Conservation (phyloP, 2,329 filamentous ascomycete species). For the Incumbomyces delicatus region DNA sequence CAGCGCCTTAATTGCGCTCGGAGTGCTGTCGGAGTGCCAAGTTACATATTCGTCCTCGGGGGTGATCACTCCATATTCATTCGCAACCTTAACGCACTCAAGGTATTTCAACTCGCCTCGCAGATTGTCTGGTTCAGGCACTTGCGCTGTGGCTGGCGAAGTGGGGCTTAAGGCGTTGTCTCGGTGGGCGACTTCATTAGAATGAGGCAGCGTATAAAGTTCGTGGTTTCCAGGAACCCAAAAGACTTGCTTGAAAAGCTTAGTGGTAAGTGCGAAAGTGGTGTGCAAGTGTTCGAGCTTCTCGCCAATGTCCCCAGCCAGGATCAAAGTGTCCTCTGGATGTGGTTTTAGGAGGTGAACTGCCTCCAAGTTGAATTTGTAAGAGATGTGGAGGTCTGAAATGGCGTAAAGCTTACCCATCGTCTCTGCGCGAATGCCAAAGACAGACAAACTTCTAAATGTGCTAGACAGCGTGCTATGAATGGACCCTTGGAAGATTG, state of each 20-base stretch:
- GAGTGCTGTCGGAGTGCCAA: conserved; percentile 28
- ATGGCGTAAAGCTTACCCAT: conserved; percentile 21
- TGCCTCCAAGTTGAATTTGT: conserved; percentile 20
- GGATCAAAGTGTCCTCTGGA: conserved; percentile 18
- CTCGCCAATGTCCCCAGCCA: conserved; percentile 21
- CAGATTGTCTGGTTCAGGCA: conserved; percentile 22
- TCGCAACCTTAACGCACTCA: conserved; percentile 45
- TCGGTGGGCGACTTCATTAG: conserved; percentile 1
- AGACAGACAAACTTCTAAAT: too few relatives aligned
- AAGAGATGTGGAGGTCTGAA: conserved; percentile 19
- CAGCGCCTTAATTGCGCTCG: conserved; percentile 34
- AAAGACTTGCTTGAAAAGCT: conserved; percentile 20
- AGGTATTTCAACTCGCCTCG: conserved; percentile 46
- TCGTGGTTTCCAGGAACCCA: conserved; percentile 52
- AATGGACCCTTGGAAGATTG: too few relatives aligned
- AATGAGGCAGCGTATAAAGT: conserved; percentile 42
- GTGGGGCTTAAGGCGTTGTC: conserved; percentile 22
- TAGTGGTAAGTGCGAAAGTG: conserved; percentile 16
- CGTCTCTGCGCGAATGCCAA: not conserved
- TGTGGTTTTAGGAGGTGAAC: conserved; percentile 15
- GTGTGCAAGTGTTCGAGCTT: conserved; percentile 19
- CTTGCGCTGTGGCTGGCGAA: conserved; percentile 2
- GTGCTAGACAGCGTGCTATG: too few relatives aligned
- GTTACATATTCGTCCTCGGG: conserved; percentile 47
- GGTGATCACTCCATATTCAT: conserved; percentile 43